A percentile compares a stretch with the other conserved stretches of the same genome.
phyloP scores from a whole-genome alignment of 2,329 filamentous ascomycete genomes.

The Penicillium palitans region DNA sequence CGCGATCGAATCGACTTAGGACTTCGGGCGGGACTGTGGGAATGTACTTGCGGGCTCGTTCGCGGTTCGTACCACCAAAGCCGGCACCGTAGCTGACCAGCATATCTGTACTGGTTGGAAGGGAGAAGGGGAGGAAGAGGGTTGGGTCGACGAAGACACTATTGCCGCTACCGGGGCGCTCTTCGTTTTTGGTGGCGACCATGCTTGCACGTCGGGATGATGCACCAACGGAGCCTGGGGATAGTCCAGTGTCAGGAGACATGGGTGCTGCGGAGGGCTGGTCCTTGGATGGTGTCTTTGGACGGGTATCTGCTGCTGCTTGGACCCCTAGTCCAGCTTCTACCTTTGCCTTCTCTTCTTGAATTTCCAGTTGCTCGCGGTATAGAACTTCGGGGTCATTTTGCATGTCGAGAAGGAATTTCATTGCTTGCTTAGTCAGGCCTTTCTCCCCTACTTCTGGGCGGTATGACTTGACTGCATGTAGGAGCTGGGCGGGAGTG shows the following conservation, averaged over 20 bases:
- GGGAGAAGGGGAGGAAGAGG: constrained; percentile 88
- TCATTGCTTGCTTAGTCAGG: constrained; percentile 81
- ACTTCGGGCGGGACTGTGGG: constrained; percentile 94
- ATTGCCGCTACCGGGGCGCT: constrained; percentile 29
- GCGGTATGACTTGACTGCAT: constrained; percentile 88
- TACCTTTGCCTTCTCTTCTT: constrained; percentile 28
- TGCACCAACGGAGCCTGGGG: constrained; percentile 25
- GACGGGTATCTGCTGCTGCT: constrained; percentile 25
- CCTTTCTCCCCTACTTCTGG: constrained; percentile 94
- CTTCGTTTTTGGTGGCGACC: constrained; percentile 24
- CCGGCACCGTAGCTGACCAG: constrained; percentile 91
- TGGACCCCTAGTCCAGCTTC: constrained; percentile 16
- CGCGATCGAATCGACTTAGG: constrained; percentile 76
- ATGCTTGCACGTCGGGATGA: constrained; percentile 29
- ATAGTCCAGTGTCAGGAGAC: constrained; percentile 23
- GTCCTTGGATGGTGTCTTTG: constrained; percentile 31
- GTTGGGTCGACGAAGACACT: constrained; percentile 78
- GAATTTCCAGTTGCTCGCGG: constrained; percentile 36
- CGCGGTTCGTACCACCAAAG: constrained; percentile 87
- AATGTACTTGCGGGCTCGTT: constrained; percentile 91
- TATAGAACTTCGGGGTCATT: constrained; percentile 66
- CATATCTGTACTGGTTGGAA: constrained; percentile 97
- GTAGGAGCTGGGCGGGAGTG: constrained; percentile 83
- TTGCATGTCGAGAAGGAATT: constrained; percentile 79
- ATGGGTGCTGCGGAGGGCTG: constrained; percentile 18